Evolutionary conservation across 208 protist species (phyloP).

Genomic region (Trypanosoma vivax): DNA sequence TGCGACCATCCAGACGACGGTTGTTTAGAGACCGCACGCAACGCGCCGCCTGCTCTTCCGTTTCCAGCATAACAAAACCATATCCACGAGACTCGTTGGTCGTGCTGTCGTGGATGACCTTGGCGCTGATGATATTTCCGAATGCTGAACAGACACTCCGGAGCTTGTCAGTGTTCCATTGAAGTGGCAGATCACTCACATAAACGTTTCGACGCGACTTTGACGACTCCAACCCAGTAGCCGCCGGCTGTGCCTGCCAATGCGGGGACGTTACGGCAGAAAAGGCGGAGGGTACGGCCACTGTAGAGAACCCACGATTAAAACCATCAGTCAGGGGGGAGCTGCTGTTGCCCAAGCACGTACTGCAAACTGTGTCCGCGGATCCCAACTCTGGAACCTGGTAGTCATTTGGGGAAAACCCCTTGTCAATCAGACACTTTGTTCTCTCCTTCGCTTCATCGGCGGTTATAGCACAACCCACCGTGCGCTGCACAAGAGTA

Average conservation of each 20-base stretch:
- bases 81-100: slow-evolving; percentile 51
- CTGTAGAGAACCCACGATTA: too few species aligned
- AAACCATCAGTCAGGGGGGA: too few species aligned
- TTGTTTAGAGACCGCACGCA: slow-evolving; percentile 31
- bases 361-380: too few species aligned
- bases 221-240: background rate
- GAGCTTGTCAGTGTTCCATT: slow-evolving; percentile 60
- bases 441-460: too few species aligned
- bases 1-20: slow-evolving; percentile 12
- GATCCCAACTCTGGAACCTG: too few species aligned
- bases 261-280: too few species aligned
- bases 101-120: slow-evolving; percentile 36
- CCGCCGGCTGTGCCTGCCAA: background rate
- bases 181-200: slow-evolving; percentile 44
- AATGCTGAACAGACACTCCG: slow-evolving; percentile 37
- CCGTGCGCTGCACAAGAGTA: too few species aligned
- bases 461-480: too few species aligned
- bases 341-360: too few species aligned
- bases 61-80: slow-evolving; percentile 64
- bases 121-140: slow-evolving; percentile 51
- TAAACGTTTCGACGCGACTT: slow-evolving; percentile 39
- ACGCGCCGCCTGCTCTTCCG: slow-evolving; percentile 27
- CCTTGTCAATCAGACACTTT: too few species aligned
- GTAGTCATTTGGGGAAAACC: too few species aligned
- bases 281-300: too few species aligned